These are phyloP conservation scores for Paramyrothecium roridum DNA, from an alignment of 2,329 filamentous ascomycete species.

Conservation along the genomic window DNA sequence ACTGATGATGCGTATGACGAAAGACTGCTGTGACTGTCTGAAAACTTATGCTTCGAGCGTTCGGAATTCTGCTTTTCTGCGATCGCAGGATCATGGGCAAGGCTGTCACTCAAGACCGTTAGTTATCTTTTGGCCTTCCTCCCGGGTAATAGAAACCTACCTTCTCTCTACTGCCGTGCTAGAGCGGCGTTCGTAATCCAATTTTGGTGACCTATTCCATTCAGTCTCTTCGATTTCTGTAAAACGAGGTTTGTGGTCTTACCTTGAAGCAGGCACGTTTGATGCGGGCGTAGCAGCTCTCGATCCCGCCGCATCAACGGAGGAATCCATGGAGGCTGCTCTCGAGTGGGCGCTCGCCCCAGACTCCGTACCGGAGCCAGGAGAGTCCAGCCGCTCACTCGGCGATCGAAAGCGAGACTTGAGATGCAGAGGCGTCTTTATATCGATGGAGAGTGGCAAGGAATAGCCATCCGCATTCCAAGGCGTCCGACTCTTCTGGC, in stretches of 20 bases:
- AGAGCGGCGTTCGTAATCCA: neutral
- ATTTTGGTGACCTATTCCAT: neutral
- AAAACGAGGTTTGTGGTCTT: constrained; percentile 4
- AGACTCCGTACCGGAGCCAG: constrained; percentile 11
- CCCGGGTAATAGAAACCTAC: too few species aligned
- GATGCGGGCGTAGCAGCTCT: constrained; percentile 13
- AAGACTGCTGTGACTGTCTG: constrained; percentile 50
- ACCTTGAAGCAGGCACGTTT: constrained; percentile 19
- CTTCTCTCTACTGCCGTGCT: too few species aligned
- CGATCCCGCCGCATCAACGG: constrained; percentile 9
- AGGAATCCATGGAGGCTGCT: constrained; percentile 26
- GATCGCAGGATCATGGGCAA: constrained; percentile 1
- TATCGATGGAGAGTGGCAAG: constrained; percentile 37
- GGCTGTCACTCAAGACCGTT: constrained; percentile 10
- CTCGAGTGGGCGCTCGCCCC: constrained; percentile 20
- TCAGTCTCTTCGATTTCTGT: neutral
- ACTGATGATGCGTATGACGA: constrained; percentile 45
- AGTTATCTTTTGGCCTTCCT: neutral
- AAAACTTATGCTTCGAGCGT: constrained; percentile 26
- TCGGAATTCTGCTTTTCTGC: neutral
- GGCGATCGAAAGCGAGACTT: constrained; percentile 16
- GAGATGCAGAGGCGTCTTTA: constrained; percentile 23
- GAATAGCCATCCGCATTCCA: constrained; percentile 51
- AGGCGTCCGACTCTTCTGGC: constrained; percentile 34
- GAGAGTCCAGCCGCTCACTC: constrained; percentile 16